Evolutionary conservation across 2,329 filamentous ascomycete genomes (phyloP), one percentile per base, ranked within the genome.

Genomic region (Xylariaceae sp.): DNA sequence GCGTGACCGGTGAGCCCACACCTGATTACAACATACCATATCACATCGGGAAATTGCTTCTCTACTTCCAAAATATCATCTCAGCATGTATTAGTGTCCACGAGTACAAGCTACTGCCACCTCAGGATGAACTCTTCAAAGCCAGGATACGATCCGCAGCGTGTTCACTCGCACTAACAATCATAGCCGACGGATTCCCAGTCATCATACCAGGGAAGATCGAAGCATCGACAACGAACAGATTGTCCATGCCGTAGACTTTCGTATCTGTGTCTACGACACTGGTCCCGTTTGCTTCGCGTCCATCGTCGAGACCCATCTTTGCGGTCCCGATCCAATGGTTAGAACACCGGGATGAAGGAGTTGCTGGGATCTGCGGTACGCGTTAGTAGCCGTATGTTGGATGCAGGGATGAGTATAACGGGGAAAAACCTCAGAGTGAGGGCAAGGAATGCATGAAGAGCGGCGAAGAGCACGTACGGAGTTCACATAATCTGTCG

Each of bases 131-230:
- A 27, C 56, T 54, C 15, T 48, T 42, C n/a, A 76, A 56, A 27
- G 42, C 64, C 57, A 55, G 57, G 45, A 68, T 62, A 40, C 62
- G 61, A 42, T 58, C 56, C 30, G 66, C 64, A 2, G 71, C 71
- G 17, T 67, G 65, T 61, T 73, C 71, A 17, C 70, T 62, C 11
- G 67, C 68, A 2, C 67, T 63, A 38, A 73, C 67, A 46, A 72
- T 71, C 61, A 71, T 71, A 12, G 68, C 64, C 11, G 68, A 67
- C 1, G 85, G 86, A 67, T 89, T 89, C 27, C 82, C 82, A 0
- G 83, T 83, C 1, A 83, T 76, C 62, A 87, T 80, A 52, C 85
- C 85, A 0, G 85, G 84, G 69, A 87, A 85, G 59, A 88, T 83
- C 51, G 79, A 81, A 1, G 78, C 84, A 58, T 88, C 84, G 4